Evolutionary conservation across 805 yeast genomes (phyloP).

Genomic region (Lachancea meyersii): DNA sequence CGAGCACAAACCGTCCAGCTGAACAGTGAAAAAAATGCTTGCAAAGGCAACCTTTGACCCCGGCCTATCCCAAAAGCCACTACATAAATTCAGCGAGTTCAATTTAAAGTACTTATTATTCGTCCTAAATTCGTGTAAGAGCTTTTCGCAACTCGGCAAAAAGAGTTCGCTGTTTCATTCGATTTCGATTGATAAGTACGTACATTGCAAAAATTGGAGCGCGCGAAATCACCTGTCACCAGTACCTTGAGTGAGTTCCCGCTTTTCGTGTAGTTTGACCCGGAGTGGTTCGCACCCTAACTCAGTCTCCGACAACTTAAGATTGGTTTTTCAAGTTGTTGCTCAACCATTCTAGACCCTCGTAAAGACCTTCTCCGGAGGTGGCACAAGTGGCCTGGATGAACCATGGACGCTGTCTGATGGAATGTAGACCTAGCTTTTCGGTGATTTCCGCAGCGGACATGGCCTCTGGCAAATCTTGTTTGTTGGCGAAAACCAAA

Average conservation of each 20-base stretch:
- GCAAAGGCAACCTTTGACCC: too few relatives aligned
- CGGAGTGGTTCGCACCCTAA: background rate
- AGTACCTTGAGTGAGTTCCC: slow-evolving; percentile 3
- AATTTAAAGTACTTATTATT: background rate
- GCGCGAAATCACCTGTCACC: slow-evolving; percentile 1
- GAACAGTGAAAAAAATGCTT: too few relatives aligned
- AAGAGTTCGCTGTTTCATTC: slow-evolving; percentile 3
- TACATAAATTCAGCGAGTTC: too few relatives aligned
- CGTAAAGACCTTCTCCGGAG: slow-evolving; percentile 97
- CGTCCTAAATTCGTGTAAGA: too few relatives aligned
- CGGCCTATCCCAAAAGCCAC: too few relatives aligned
- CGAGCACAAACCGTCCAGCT: too few relatives aligned
- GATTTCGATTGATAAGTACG: background rate
- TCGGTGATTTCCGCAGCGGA: slow-evolving; percentile 97
- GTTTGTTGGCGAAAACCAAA: slow-evolving; percentile 95
- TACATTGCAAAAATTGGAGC: slow-evolving; percentile 1
- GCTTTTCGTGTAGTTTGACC: background rate
- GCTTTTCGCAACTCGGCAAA: too few relatives aligned
- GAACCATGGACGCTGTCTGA: slow-evolving; percentile 99
- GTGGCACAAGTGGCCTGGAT: slow-evolving; percentile 99
- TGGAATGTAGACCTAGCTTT: slow-evolving; percentile 91
- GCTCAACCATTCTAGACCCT: slow-evolving; percentile 96
- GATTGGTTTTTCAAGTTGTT: slow-evolving; percentile 76
- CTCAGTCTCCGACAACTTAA: slow-evolving; percentile 17
- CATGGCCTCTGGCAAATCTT: slow-evolving; percentile 98